Conservation (phyloP, 192 early-diverging fungal genomes). For the Haplosporangium gracile region DNA sequence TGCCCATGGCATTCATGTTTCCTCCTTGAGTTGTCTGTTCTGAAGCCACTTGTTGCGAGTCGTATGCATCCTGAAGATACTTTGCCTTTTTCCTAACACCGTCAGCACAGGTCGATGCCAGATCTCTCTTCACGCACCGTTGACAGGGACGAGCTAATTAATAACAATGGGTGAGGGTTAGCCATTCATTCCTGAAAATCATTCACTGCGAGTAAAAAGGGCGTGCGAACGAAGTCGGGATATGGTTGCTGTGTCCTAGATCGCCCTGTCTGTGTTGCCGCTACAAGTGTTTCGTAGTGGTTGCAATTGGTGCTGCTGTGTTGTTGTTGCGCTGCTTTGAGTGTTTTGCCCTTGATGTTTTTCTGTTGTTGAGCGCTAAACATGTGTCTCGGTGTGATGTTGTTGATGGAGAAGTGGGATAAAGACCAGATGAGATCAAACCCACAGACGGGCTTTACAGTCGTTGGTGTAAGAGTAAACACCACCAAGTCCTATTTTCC, state of each 20-base stretch:
- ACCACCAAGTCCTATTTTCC: background rate
- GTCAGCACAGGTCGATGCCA: constrained; percentile 82
- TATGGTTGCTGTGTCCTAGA: background rate
- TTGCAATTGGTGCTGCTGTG: background rate
- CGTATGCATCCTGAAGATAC: constrained; percentile 81
- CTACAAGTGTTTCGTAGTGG: background rate
- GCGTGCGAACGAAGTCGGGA: background rate
- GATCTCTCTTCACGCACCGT: constrained; percentile 87
- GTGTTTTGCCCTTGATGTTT: background rate
- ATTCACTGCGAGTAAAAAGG: background rate
- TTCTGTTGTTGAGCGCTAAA: constrained; percentile 16
- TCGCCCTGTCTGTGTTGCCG: background rate
- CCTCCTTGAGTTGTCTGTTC: constrained; percentile 30
- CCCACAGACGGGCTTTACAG: constrained; percentile 22
- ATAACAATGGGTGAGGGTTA: background rate
- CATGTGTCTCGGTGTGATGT: constrained; percentile 32
- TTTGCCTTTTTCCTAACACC: constrained; percentile 93
- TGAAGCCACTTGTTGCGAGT: constrained; percentile 52
- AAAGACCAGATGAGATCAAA: constrained; percentile 28
- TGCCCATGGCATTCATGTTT: constrained; percentile 1
- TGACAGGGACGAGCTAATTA: constrained; percentile 84
- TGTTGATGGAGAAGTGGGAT: background rate
- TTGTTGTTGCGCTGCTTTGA: background rate
- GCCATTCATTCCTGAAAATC: background rate
- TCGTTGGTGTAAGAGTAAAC: constrained; percentile 22